Base-by-base conservation (phyloP, 371 early-diverging fungal species). In the Syncephalastrum monosporum region DNA sequence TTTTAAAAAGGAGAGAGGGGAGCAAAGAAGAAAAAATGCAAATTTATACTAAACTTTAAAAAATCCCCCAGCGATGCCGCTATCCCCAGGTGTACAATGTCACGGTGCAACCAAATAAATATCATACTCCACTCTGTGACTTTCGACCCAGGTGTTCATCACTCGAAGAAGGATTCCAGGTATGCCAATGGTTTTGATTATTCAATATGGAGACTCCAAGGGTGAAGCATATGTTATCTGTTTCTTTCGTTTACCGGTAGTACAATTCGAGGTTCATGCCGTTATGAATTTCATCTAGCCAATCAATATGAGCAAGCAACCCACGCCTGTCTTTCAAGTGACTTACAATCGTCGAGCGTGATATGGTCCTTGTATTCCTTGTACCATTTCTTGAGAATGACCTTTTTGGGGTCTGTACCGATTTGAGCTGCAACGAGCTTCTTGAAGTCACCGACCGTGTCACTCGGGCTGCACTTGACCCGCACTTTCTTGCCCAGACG, bases 321-420 rank as follows among this genome's bases (percentile, higher is more conserved):
- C 4, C 44, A 43, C 19, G 16, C 19, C 42, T 0, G 38, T 10
- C 48, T 51, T 16, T 3, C 6, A 24, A 21, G 16, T 12, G 6
- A 75, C 76, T 77, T 81, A 87, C 87, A 97, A 65, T 95, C 96
- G 17, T 89, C 91, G 64, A 97, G 72, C 1, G 94, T 92, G 60
- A 95, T 94, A 62, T 95, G 95, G 66, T 97, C 96, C 76, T 95
- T 94, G 76, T 72, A 94, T 33, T 87, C 81, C 33, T 78, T 94
- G 69, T 94, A 89, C 93, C 95, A 93, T 67, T 96, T 95, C 74
- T 95, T 96, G 43, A 97, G 77, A 3, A 94, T 85, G 67, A 97
- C 93, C 74, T 93, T 95, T 47, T 88, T 83, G 44, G 91, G 81
- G 56, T 90, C 89, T 6, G 98, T 96, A 66, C 98, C 98, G 17